phyloP scores from a whole-genome alignment of 441 rosid genomes.

The Euphorbia schlechtendalii region DNA sequence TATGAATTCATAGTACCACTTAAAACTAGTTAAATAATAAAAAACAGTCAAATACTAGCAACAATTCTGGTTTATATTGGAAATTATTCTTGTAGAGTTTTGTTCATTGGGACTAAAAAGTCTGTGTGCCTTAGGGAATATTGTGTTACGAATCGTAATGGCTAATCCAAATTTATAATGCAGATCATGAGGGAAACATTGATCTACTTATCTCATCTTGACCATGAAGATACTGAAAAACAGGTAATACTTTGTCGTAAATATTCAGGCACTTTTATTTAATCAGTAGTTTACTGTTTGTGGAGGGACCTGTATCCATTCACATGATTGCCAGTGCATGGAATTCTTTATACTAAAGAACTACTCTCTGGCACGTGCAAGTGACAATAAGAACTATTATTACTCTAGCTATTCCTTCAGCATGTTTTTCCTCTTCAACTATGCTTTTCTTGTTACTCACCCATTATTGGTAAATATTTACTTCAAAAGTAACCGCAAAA shows the following conservation, averaged over 20 bases:
- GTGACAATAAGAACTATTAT: not conserved
- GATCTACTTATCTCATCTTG: slow-evolving; percentile 93
- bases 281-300: not conserved
- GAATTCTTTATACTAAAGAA: not conserved
- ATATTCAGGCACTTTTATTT: not conserved
- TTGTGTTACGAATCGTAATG: slow-evolving; percentile 5
- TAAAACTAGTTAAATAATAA: no score
- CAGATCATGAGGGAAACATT: slow-evolving; percentile 99
- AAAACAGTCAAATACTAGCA: no score
- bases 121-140: not conserved
- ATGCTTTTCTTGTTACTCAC: not conserved
- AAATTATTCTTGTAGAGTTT: not conserved
- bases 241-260: slow-evolving; percentile 46
- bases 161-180: slow-evolving; percentile 24
- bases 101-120: not conserved
- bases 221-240: slow-evolving; percentile 98
- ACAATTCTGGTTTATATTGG: no score
- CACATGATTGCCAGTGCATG: not conserved
- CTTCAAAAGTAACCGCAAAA: not conserved
- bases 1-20: no score
- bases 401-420: not conserved
- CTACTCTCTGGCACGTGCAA: not conserved
- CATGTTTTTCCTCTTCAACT: not conserved
- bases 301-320: not conserved
- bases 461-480: not conserved